These are phyloP conservation scores for Cryomyces antarcticus DNA, from an alignment of 495 filamentous ascomycete species.

Conservation along the genomic window DNA sequence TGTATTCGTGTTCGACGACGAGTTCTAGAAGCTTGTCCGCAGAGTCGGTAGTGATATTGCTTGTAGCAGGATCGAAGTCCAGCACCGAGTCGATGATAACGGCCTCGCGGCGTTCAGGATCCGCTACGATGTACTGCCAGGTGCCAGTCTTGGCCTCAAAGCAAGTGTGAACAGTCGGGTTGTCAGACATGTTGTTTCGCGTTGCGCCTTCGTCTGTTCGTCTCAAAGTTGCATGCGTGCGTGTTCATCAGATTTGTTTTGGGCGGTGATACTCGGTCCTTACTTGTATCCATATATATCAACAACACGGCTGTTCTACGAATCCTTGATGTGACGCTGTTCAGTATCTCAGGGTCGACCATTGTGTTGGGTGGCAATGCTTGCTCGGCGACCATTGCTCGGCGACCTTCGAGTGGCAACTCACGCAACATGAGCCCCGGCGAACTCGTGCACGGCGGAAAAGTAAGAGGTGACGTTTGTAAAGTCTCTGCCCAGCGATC, in stretches of 20 bases:
- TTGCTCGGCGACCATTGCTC: too few species aligned
- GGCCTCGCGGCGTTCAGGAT: conserved; percentile 24
- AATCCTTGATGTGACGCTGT: too few species aligned
- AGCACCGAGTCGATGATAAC: conserved; percentile 41
- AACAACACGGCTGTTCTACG: too few species aligned
- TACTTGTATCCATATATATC: too few species aligned
- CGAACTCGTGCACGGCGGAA: too few species aligned
- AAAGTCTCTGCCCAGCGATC: too few species aligned
- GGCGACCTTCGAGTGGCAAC: too few species aligned
- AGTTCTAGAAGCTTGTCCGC: conserved; percentile 29
- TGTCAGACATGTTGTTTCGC: not conserved
- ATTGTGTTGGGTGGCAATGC: too few species aligned
- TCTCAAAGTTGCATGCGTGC: not conserved
- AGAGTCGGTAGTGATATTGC: conserved; percentile 23
- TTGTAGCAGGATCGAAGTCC: conserved; percentile 30
- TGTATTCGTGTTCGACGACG: conserved; percentile 25
- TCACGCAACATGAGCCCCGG: too few species aligned
- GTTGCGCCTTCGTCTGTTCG: not conserved
- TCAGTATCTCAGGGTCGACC: too few species aligned
- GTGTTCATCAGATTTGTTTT: not conserved
- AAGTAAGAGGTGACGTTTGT: too few species aligned
- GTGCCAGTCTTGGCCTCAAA: conserved; percentile 29
- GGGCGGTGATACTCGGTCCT: not conserved
- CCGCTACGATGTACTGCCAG: conserved; percentile 41
- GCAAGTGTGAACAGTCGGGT: conserved; percentile 16